Evolutionary conservation across 768 basidiomycete genomes (phyloP), one percentile per base, ranked within the genome.

Genomic region (Tricholoma matsutake): DNA sequence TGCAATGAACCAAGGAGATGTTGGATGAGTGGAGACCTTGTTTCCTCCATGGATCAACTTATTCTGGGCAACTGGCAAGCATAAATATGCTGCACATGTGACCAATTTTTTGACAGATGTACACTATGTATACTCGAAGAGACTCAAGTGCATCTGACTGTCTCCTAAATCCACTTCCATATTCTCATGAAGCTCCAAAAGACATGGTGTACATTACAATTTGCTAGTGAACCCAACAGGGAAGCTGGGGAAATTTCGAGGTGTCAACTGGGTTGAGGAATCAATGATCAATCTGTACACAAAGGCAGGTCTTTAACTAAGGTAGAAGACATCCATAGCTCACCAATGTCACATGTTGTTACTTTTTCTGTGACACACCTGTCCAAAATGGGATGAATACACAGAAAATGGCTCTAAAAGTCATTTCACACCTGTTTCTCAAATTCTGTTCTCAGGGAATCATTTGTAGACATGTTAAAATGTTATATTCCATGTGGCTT

Each of bases 241-340:
- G 0, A 65, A 67, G 28, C 47, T 56, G 6, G 65, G 66, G 3
- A 61, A 63, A 0, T 80, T 71, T 32, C 62, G 71, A 1, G 71
- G 65, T 0, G 64, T 79, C 1, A 78, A 81, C 56, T 80, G 78
- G 78, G 54, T 72, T 1, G 65, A 76, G 0, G 79, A 81, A 57
- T 47, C 45, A 11, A 63, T 73, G 1, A 73, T 77, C 25, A 81
- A 80, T 56, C 68, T 79, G 1, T 77, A 71, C 14, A 78, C 69
- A 6, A 81, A 79, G 69, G 78, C 76, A 31, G 43, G 68, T 20
- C 35, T 13, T 25, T 25, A 3, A 25, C n/a, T n/a, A n/a, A n/a
- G n/a, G n/a, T n/a, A n/a, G n/a, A n/a, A n/a, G n/a, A n/a, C n/a
- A n/a, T n/a, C n/a, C n/a, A n/a, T n/a, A n/a, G n/a, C n/a, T n/a